These are phyloP conservation scores for Suillus plorans DNA, from an alignment of 768 basidiomycete species.

Conservation along the genomic window DNA sequence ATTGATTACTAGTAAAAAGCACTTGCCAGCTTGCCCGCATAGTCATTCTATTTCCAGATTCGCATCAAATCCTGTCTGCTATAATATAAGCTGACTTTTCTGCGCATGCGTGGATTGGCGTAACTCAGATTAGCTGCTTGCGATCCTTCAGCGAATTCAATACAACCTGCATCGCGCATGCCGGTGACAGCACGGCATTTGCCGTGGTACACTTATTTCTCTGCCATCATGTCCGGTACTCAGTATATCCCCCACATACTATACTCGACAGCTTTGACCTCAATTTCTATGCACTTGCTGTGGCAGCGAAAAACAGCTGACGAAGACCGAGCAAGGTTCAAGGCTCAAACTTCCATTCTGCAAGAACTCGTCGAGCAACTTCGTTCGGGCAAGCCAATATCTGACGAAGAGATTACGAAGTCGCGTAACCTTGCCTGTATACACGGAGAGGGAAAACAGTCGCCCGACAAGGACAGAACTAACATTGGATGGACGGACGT, in stretches of 20 bases:
- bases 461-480: constrained; percentile 9
- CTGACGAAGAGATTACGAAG: constrained; percentile 51
- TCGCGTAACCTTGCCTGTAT: constrained; percentile 53
- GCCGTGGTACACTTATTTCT: not conserved
- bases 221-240: constrained; percentile 23
- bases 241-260: constrained; percentile 63
- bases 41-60: not conserved
- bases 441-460: constrained; percentile 22
- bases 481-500: constrained; percentile 51
- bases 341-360: constrained; percentile 63
- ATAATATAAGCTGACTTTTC: not conserved
- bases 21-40: not conserved
- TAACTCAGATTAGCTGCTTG: not conserved
- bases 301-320: constrained; percentile 47
- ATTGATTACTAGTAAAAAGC: not conserved
- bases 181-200: not conserved
- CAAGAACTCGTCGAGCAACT: constrained; percentile 57
- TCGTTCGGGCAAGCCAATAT: constrained; percentile 42
- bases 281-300: constrained; percentile 67
- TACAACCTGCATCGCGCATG: not conserved
- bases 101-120: not conserved
- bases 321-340: constrained; percentile 52
- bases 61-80: not conserved
- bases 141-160: not conserved
- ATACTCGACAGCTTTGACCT: constrained; percentile 64